Evolutionary conservation across 805 yeast species (phyloP).

Genomic region (Ogataea trehaloabstinens): DNA sequence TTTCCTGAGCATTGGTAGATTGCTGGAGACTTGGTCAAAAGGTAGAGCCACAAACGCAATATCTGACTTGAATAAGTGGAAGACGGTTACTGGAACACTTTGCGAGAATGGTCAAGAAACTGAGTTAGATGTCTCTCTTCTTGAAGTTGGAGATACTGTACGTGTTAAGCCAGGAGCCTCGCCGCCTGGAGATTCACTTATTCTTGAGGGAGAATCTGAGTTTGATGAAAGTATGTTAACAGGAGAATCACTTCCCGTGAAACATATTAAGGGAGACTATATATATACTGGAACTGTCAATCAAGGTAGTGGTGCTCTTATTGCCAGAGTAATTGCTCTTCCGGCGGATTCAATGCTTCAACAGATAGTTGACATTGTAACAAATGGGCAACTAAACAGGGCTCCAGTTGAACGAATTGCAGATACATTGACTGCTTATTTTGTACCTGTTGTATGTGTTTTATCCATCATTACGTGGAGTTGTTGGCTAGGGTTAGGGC

Average conservation of each 20-base stretch:
- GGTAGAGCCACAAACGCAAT: slow-evolving; percentile 66
- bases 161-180: slow-evolving; percentile 54
- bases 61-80: slow-evolving; percentile 48
- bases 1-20: slow-evolving; percentile 67
- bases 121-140: slow-evolving; percentile 38
- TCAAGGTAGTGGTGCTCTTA: slow-evolving; percentile 51
- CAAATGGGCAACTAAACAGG: slow-evolving; percentile 69
- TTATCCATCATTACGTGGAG: slow-evolving; percentile 65
- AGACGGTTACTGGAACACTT: slow-evolving; percentile 48
- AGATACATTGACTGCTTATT: slow-evolving; percentile 63
- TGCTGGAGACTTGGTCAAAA: slow-evolving; percentile 66
- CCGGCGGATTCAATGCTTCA: slow-evolving; percentile 68
- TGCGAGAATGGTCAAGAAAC: slow-evolving; percentile 25
- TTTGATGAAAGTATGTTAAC: slow-evolving; percentile 64
- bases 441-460: slow-evolving; percentile 66
- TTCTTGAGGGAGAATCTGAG: slow-evolving; percentile 44
- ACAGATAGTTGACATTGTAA: slow-evolving; percentile 65
- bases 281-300: slow-evolving; percentile 73
- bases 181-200: slow-evolving; percentile 57
- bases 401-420: slow-evolving; percentile 76
- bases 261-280: slow-evolving; percentile 58
- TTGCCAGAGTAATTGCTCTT: slow-evolving; percentile 54
- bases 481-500: slow-evolving; percentile 63
- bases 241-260: slow-evolving; percentile 61
- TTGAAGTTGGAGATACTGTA: slow-evolving; percentile 53